Evolutionary conservation across 2,329 filamentous ascomycete genomes (phyloP).

Genomic region (Alternaria viburni): DNA sequence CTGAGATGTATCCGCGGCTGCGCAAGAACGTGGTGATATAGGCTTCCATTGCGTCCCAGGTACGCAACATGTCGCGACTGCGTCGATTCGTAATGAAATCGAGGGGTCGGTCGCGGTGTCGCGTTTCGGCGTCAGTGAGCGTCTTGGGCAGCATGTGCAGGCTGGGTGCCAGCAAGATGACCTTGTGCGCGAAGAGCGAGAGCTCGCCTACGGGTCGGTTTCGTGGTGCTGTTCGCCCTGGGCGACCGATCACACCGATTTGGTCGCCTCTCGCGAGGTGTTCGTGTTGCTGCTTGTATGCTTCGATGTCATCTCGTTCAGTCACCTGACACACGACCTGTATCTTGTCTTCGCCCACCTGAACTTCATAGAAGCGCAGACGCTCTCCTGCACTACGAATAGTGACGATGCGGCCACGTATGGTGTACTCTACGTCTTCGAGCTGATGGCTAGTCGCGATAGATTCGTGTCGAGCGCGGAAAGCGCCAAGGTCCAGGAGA

Average conservation of each 20-base stretch:
- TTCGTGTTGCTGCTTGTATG: background rate
- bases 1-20: slow-evolving; percentile 85
- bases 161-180: slow-evolving; percentile 87
- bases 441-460: background rate
- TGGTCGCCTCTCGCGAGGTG: background rate
- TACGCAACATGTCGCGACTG: slow-evolving; percentile 81
- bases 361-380: background rate
- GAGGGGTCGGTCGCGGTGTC: slow-evolving; percentile 90
- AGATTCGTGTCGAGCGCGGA: background rate
- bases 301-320: background rate
- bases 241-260: slow-evolving; percentile 81
- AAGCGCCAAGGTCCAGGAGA: background rate
- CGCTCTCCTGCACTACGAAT: background rate
- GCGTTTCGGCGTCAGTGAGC: slow-evolving; percentile 90
- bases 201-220: slow-evolving; percentile 89
- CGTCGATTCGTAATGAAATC: slow-evolving; percentile 96
- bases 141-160: slow-evolving; percentile 85
- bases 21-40: slow-evolving; percentile 92
- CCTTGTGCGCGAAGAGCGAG: slow-evolving; percentile 87
- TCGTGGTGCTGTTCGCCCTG: slow-evolving; percentile 86
- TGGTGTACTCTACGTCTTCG: background rate
- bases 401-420: background rate
- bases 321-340: background rate
- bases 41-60: slow-evolving; percentile 82
- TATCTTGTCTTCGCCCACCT: background rate